Base-by-base conservation (phyloP, 495 filamentous ascomycete species). In the Podospora fimiseda region DNA sequence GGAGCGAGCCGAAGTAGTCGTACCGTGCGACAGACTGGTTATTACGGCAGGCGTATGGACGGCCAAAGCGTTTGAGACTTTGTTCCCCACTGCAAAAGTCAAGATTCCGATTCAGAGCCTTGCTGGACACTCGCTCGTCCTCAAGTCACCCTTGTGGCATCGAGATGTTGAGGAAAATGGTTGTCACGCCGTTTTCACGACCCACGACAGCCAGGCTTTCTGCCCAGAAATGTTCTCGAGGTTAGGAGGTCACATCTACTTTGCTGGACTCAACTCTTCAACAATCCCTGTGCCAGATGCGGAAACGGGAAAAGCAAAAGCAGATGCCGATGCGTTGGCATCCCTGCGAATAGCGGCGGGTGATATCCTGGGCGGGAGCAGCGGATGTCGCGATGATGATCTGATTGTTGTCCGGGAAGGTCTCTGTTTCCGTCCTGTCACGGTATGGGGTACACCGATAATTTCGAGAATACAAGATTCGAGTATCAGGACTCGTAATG, bases 191-290 rank as follows among this genome's bases (percentile, higher is more conserved):
- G 65, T 91, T 3, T 91, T 88, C 67, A 83, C 84, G 0, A 80
- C 80, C 2, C 48, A 61, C 45, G 72, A 72, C 55, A 33, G 27
- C 27, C 69, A 67, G 21, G 80, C 75, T 0, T 89, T 84, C 67
- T 80, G 79, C 9, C 88, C 88, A 0, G 88, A 93, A 68, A 70
- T 89, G 7, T 90, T 89, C 65, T 81, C 80, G 2, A 74, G 88
- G 5, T 53, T 77, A 2, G 78, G 80, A 2, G 80, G 78, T 0
- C 78, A 89, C 45, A 81, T 91, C 13, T 90, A 89, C 60, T 68
- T 93, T 53, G 86, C 85, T 0, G 88, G 88, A 0, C 60, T 90
- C 16, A 93, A 93, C 62, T 78, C 69, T 9, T 60, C 73, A 0
- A 61, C 59, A 0, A 70, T 88, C 9, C 73, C 77, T 0, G 68